Evolutionary conservation across 2,329 filamentous ascomycete genomes (phyloP).

Genomic region (Knufia fluminis): DNA sequence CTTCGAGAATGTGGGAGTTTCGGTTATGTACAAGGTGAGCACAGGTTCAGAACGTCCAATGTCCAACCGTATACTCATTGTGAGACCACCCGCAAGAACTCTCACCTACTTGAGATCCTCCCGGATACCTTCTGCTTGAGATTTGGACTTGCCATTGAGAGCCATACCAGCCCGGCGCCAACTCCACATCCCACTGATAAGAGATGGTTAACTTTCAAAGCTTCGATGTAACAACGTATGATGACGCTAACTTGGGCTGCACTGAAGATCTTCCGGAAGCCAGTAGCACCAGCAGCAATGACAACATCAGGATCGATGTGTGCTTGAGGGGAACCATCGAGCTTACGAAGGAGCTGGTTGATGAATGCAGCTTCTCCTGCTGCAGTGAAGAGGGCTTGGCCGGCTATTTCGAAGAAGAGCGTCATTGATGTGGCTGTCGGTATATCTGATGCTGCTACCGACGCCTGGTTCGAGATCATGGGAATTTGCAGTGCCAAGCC

Average conservation of each 20-base stretch:
- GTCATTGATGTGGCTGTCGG: slow-evolving; percentile 21
- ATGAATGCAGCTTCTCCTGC: no score
- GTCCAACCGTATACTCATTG: no score
- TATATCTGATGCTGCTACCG: slow-evolving; percentile 21
- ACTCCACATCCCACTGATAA: slow-evolving; percentile 13
- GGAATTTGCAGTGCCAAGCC: slow-evolving; percentile 22
- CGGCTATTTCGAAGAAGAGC: slow-evolving; percentile 24
- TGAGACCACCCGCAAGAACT: no score
- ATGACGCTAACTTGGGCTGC: slow-evolving; percentile 20
- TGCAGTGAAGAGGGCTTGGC: slow-evolving; percentile 23
- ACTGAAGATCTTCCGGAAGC: slow-evolving; percentile 23
- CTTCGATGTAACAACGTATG: slow-evolving; percentile 24
- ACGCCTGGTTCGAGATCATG: slow-evolving; percentile 21
- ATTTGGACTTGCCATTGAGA: neutral
- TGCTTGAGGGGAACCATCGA: slow-evolving; percentile 24
- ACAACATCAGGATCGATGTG: slow-evolving; percentile 20
- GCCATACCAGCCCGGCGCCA: slow-evolving; percentile 5
- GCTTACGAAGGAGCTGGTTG: no score
- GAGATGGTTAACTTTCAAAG: slow-evolving; percentile 19
- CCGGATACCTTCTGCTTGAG: neutral
- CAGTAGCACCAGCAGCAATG: slow-evolving; percentile 24
- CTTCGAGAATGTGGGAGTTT: no score
- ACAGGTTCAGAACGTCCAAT: no score
- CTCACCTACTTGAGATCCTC: neutral
- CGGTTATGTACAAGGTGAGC: no score